A percentile compares a stretch with the other conserved stretches of the same genome.
These are phyloP conservation scores for Neurospora sp. DNA, from an alignment of 495 filamentous ascomycete genomes.

Conservation along the genomic window DNA sequence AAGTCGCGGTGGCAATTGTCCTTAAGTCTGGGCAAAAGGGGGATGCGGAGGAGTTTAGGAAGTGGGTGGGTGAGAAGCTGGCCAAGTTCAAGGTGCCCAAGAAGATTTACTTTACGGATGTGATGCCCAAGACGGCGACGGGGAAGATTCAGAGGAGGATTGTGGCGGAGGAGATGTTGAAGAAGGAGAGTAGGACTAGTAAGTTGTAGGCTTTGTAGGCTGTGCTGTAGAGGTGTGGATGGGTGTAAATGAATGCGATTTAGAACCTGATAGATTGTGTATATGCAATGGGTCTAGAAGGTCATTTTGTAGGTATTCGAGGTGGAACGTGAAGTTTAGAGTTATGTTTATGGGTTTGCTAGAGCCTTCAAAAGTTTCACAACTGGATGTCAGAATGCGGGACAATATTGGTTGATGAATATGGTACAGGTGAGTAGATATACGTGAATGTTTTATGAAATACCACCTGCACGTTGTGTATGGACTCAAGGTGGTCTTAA, in stretches of 20 bases:
- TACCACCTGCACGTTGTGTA: not conserved
- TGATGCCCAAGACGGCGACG: constrained; percentile 85
- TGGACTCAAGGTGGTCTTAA: no score
- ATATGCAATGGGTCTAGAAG: not conserved
- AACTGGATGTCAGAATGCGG: not conserved
- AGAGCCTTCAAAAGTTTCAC: not conserved
- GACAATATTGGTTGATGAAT: not conserved
- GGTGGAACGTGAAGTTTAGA: not conserved
- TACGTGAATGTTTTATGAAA: not conserved
- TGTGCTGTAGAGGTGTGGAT: not conserved
- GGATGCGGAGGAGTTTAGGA: constrained; percentile 47
- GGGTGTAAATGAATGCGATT: not conserved
- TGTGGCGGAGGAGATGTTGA: constrained; percentile 70
- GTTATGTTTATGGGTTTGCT: not conserved
- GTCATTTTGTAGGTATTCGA: not conserved
- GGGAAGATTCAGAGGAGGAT: constrained; percentile 76
- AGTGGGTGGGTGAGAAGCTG: constrained; percentile 55
- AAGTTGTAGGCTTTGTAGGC: constrained; percentile 24
- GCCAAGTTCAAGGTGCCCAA: constrained; percentile 82
- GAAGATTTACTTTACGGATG: constrained; percentile 67
- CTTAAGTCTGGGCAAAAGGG: constrained; percentile 50
- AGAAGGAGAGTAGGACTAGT: constrained; percentile 31
- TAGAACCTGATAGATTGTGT: not conserved
- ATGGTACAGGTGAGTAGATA: not conserved
- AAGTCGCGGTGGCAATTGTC: constrained; percentile 68